These are phyloP conservation scores for Penicillium sp. DNA, from an alignment of 2,329 filamentous ascomycete genomes.

Conservation along the genomic window DNA sequence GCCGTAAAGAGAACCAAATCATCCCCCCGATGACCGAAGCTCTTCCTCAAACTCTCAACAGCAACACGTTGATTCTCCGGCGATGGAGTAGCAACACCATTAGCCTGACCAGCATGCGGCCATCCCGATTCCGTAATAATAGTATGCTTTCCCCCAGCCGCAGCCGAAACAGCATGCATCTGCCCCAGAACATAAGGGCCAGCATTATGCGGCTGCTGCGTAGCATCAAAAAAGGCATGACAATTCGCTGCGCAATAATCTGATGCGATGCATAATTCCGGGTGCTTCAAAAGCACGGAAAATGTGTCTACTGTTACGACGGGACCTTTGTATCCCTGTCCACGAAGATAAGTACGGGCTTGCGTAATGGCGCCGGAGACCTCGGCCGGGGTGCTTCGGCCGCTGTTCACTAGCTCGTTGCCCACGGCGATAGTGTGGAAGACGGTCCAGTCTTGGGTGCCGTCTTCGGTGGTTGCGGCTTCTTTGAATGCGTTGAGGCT, in stretches of 20 bases:
- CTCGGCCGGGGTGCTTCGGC: slow-evolving; percentile 50
- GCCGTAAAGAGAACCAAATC: slow-evolving; percentile 72
- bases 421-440: slow-evolving; percentile 74
- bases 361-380: slow-evolving; percentile 60
- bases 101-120: slow-evolving; percentile 68
- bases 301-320: slow-evolving; percentile 83
- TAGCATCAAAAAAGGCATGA: slow-evolving; percentile 79
- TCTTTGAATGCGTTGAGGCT: slow-evolving; percentile 63
- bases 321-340: slow-evolving; percentile 67
- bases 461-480: slow-evolving; percentile 50
- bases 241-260: slow-evolving; percentile 81
- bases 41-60: slow-evolving; percentile 61
- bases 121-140: slow-evolving; percentile 83
- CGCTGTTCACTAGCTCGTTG: slow-evolving; percentile 75
- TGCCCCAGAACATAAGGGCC: slow-evolving; percentile 67
- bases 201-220: slow-evolving; percentile 59
- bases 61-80: slow-evolving; percentile 66
- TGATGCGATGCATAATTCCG: slow-evolving; percentile 67
- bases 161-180: slow-evolving; percentile 47
- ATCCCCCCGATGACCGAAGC: slow-evolving; percentile 49
- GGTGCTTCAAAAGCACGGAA: slow-evolving; percentile 64
- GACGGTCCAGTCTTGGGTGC: slow-evolving; percentile 59
- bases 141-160: slow-evolving; percentile 59
- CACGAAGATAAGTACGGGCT: slow-evolving; percentile 59
- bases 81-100: slow-evolving; percentile 69